Evolutionary conservation across 805 yeast genomes (phyloP), one percentile per base, ranked within the genome.

Genomic region (Wickerhamomyces queroliae): DNA sequence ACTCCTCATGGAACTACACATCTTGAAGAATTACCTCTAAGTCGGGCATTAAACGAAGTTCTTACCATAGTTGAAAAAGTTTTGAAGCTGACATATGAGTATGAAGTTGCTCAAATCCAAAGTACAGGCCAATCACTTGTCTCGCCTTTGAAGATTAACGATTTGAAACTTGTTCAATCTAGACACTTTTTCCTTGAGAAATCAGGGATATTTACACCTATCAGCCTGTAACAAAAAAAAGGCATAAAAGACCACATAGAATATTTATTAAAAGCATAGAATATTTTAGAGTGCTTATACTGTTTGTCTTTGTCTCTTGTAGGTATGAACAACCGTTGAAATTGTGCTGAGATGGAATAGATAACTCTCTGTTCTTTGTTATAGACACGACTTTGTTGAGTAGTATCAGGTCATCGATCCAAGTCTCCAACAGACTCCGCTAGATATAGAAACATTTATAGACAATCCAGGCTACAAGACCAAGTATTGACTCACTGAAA

Each of bases 151-250:
- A 36, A 38, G 41, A 56, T 74, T 23, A 71, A 72, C 25, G 76
- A 71, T 47, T 49, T 74, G 42, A 66, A 59, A 35, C 42, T 74
- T 30, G 58, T 74, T 12, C 74, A 74, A 47, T 61, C 68, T n/a
- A 62, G 64, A 42, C 49, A 61, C 9, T 46, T 60, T 7, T 55
- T 63, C 23, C 25, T 35, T 5, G 25, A 43, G 20, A 46, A 47
- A n/a, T n/a, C 41, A 18, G 38, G 17, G 7, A 28, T 15, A 7
- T 43, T 34, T 17, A 16, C 33, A 15, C 31, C 41, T 15, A 19
- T n/a, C 2, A 9, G 9, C 5, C 18, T 30, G 12, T 10, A 28
- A 3, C 10, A 9, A n/a, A 13, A n/a, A 16, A 27, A 6, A 5
- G 17, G 5, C 15, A 8, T 23, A 23, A 11, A 23, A 23, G 11